Base-by-base conservation (phyloP, 2,329 filamentous ascomycete species). In the Escovopsis sp. region DNA sequence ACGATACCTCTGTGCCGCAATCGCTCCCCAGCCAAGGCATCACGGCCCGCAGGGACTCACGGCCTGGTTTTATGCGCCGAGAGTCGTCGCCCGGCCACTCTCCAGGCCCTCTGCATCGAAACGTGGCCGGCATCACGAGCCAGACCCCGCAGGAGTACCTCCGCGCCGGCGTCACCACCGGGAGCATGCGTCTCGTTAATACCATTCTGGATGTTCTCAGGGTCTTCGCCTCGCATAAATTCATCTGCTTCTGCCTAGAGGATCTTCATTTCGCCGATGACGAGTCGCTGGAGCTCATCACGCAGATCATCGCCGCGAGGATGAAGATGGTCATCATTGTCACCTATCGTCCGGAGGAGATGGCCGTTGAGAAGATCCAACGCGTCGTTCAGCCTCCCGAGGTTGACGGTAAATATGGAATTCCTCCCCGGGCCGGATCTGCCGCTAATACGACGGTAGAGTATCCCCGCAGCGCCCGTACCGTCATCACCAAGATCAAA, bases 191-290 rank as follows among this genome's bases (percentile, higher is more conserved):
- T 11, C 69, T 94, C 37, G 82, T 88, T 67, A 88, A 86, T 49
- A 87, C 83, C 2, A 88, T 92, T 46, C 62, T 94, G 31, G 87
- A 94, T 45, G 79, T 94, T 9, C 57, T 94, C 34, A 73, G 83
- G 35, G 72, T 92, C 29, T 76, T 96, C 37, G 80, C 84, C 0
- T 68, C 77, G 15, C 77, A 87, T 52, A 90, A 87, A 47, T 76
- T 94, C 47, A 86, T 94, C 36, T 92, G 84, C 49, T 77, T 94
- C 46, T 86, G 78, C 46, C 60, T 94, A 19, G 88, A 94, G 49
- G 88, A 94, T 54, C 61, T 94, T 23, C 86, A 94, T 47, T 90
- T 85, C 54, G 85, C 86, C 6, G 88, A 94, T 50, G 73, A 80
- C 18, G 88, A 94, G 54, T 90, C 81, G 12, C 60, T 90, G 33